Conservation (phyloP, 306 rosid genomes). For the Clitoria ternatea region DNA sequence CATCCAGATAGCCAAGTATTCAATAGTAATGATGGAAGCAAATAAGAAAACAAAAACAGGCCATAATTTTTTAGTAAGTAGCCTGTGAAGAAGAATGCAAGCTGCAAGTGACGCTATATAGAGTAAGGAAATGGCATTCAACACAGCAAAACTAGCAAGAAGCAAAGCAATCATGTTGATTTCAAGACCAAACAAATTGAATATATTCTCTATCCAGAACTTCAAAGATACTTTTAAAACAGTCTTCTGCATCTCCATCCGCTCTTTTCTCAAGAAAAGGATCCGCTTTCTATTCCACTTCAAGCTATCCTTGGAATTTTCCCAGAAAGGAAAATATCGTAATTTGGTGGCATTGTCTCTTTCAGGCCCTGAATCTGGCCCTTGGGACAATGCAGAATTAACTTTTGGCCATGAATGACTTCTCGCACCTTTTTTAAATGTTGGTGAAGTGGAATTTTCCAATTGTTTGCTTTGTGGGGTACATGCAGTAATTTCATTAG, state of each 20-base stretch:
- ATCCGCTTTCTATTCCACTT: conserved; percentile 84
- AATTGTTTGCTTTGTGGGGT: conserved; percentile 15
- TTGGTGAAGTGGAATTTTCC: conserved; percentile 35
- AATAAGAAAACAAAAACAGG: conserved; percentile 66
- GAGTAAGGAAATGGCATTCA: conserved; percentile 71
- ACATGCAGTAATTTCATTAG: conserved; percentile 18
- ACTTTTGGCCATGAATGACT: conserved; percentile 50
- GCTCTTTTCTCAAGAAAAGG: conserved; percentile 66
- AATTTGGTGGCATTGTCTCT: conserved; percentile 45
- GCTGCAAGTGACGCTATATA: conserved; percentile 72
- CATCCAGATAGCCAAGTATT: conserved; percentile 79
- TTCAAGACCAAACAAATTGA: conserved; percentile 92
- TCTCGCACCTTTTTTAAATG: conserved; percentile 37
- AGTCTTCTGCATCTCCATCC: conserved; percentile 82
- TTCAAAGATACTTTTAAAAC: conserved; percentile 63
- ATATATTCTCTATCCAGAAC: conserved; percentile 82
- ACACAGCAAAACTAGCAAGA: conserved; percentile 86
- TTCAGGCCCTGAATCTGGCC: conserved; percentile 39
- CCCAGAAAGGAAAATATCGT: conserved; percentile 61
- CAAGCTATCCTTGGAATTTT: conserved; percentile 70
- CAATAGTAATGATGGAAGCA: conserved; percentile 73
- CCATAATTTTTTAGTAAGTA: conserved; percentile 64
- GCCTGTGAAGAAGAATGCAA: conserved; percentile 68
- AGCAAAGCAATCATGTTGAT: conserved; percentile 92
- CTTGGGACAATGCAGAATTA: conserved; percentile 40